These are phyloP conservation scores for Athelia psychrophila DNA, from an alignment of 1,284 basidiomycete genomes.

Conservation along the genomic window DNA sequence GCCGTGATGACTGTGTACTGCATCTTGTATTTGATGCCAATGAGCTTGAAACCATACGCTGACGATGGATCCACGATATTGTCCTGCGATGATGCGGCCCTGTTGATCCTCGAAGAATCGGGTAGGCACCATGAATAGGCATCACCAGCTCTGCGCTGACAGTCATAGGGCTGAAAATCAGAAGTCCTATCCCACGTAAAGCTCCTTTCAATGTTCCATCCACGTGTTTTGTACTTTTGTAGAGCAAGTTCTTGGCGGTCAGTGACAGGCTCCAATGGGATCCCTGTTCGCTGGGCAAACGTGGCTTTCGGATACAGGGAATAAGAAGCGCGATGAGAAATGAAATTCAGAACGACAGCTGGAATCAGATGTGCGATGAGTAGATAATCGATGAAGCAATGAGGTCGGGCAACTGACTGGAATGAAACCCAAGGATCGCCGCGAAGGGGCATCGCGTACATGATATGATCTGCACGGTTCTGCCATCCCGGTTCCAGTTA, in stretches of 20 bases:
- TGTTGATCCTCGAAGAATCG: too few relatives aligned
- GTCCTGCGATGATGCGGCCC: too few relatives aligned
- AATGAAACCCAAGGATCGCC: slow-evolving; percentile 39
- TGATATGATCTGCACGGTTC: slow-evolving; percentile 34
- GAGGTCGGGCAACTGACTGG: slow-evolving; percentile 29
- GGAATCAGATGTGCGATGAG: neutral
- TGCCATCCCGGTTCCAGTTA: slow-evolving; percentile 11
- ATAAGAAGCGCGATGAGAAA: slow-evolving; percentile 29
- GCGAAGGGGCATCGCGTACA: slow-evolving; percentile 24
- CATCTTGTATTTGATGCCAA: too few relatives aligned
- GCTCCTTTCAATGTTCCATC: neutral
- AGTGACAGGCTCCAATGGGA: neutral
- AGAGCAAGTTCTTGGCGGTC: neutral
- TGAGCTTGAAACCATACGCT: too few relatives aligned
- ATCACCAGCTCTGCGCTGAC: slow-evolving; percentile 1
- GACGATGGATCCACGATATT: too few relatives aligned
- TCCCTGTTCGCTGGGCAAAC: slow-evolving; percentile 19
- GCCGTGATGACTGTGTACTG: too few relatives aligned
- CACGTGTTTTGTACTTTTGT: neutral
- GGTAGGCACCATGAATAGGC: neutral
- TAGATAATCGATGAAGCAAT: neutral
- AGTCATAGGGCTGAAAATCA: neutral
- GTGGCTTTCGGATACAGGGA: slow-evolving; percentile 31
- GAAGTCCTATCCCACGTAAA: neutral
- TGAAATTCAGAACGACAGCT: slow-evolving; percentile 39